Evolutionary conservation across 2,329 filamentous ascomycete genomes (phyloP), one percentile per base, ranked within the genome.

Genomic region (Aspergillus neoniger): DNA sequence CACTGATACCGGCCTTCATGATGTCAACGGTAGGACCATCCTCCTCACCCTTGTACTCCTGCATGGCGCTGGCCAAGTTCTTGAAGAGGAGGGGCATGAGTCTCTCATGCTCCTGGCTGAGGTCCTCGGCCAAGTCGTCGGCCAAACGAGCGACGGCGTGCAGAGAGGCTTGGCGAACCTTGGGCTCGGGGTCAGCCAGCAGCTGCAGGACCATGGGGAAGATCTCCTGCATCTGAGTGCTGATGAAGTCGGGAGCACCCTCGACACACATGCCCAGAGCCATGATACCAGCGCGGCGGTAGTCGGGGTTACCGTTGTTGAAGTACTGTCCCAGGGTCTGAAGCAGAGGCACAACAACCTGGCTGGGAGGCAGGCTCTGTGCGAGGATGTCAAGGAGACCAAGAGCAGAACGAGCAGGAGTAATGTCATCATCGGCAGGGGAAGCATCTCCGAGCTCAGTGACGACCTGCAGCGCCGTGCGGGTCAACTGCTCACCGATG

Each of bases 191-290:
- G 73, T 99, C 95, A 73, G 92, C 77, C 41, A 99, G 86, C 8
- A 98, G 85, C 71, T 87, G 88, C 60, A 97, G 83, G 61, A 98
- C 88, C 68, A 91, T 84, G 52, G 95, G 95, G 75, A 98, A 86
- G 67, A 98, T 90, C 66, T 89, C 86, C 71, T 89, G 85, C 64
- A 98, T 86, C 79, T 99, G 95, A 19, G 93, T 96, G 65, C 91
- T 92, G 72, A 98, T 92, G 79, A 98, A 99, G 77, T 99, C 95
- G 15, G 95, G 95, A 30, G 95, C 94, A 69, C 95, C 95, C 82
- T 98, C 95, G 56, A 96, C 94, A 69, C 91, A 94, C 82, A 94
- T 96, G 61, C 94, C 94, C 5, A 99, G 85, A 52, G 94, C 90
- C 64, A 98, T 84, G 73, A 98, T 95, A 78, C 91, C 93, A 57